Conservation (phyloP, 352 stramenopile genomes). For the Phytophthora vignae region DNA sequence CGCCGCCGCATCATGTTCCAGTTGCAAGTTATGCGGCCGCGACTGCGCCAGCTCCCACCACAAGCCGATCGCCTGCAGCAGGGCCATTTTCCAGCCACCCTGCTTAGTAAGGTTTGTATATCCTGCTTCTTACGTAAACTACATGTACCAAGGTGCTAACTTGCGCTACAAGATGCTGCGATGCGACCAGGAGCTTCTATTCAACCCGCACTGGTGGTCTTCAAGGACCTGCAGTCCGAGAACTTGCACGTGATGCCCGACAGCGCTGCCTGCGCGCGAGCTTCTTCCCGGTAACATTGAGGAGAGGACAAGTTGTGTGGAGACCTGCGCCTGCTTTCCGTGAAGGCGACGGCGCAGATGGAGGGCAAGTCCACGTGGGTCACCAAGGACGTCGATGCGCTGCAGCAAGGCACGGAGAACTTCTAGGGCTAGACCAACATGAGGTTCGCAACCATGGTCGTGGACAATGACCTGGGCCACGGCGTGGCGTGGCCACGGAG, state of each 20-base stretch:
- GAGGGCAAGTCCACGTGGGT: conserved; percentile 96
- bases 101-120: no score
- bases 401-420: conserved; percentile 72
- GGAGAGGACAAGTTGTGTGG: conserved; percentile 98
- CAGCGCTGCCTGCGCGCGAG: conserved; percentile 89
- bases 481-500: no score
- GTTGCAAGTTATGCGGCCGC: no score
- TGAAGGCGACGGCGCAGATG: conserved; percentile 96
- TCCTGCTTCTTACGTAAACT: no score
- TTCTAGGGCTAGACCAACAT: conserved; percentile 96
- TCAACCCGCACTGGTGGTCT: conserved; percentile 77
- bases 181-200: no score
- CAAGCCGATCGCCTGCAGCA: no score
- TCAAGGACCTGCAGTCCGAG: conserved; percentile 97
- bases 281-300: no score
- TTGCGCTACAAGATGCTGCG: no score
- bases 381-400: conserved; percentile 90
- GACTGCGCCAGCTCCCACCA: no score
- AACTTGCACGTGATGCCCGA: conserved; percentile 90
- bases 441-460: conserved; percentile 97
- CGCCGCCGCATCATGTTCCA: no score
- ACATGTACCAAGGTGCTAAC: no score
- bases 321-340: conserved; percentile 94
- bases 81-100: no score
- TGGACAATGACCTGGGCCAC: conserved; percentile 96